These are phyloP conservation scores for Calonectria montana DNA, from an alignment of 2,329 filamentous ascomycete genomes.

Conservation along the genomic window DNA sequence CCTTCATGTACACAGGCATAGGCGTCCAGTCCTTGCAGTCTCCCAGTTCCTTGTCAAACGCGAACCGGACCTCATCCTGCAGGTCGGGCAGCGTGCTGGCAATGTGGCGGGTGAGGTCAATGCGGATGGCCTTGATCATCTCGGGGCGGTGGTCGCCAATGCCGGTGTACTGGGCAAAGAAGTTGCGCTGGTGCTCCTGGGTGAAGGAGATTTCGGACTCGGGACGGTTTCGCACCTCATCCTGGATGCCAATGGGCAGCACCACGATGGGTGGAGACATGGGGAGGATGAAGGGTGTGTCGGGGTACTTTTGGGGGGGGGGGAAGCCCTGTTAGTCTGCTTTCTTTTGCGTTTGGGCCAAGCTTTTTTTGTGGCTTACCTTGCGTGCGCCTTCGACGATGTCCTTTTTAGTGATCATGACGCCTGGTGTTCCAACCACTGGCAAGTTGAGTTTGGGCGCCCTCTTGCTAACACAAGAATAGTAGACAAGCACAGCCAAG, in stretches of 20 bases:
- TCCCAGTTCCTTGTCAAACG: slow-evolving; percentile 21
- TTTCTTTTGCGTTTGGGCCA: neutral
- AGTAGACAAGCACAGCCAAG: slow-evolving; percentile 13
- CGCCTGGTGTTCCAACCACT: slow-evolving; percentile 9
- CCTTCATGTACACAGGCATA: slow-evolving; percentile 15
- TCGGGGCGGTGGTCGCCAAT: slow-evolving; percentile 21
- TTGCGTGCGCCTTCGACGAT: slow-evolving; percentile 19
- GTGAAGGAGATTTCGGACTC: slow-evolving; percentile 14
- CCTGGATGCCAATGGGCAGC: slow-evolving; percentile 16
- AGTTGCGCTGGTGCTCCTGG: slow-evolving; percentile 23
- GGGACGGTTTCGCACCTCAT: slow-evolving; percentile 21
- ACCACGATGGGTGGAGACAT: slow-evolving; percentile 22
- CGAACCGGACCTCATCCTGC: slow-evolving; percentile 19
- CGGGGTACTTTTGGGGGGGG: slow-evolving; percentile 5
- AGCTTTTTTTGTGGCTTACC: slow-evolving; percentile 3
- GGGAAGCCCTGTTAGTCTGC: neutral
- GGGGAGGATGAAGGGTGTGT: slow-evolving; percentile 18
- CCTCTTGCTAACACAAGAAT: neutral
- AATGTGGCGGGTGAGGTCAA: slow-evolving; percentile 23
- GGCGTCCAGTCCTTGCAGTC: slow-evolving; percentile 22
- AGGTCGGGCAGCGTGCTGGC: slow-evolving; percentile 18
- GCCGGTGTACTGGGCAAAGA: slow-evolving; percentile 19
- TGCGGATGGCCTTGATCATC: slow-evolving; percentile 26
- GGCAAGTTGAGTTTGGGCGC: slow-evolving; percentile 9
- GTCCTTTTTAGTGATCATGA: slow-evolving; percentile 16